Evolutionary conservation across 352 stramenopile species (phyloP), one percentile per base, ranked within the genome.

Genomic region (Pythium rishiriense): DNA sequence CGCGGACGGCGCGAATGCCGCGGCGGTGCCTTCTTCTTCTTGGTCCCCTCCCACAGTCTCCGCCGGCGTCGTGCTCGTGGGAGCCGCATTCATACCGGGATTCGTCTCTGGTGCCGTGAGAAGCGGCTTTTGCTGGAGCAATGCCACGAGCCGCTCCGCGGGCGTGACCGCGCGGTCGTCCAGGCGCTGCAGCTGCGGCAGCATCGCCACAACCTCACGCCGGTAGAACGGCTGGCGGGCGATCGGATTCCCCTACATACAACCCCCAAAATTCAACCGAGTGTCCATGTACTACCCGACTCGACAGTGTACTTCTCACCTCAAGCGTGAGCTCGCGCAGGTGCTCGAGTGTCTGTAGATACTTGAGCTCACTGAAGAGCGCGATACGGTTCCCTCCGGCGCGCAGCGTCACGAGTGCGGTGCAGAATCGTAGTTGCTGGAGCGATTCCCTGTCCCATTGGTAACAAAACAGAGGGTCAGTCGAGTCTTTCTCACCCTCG

Each of bases 351-450:
- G 71, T n/a, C 54, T 79, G 69, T 28, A 92, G 58, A 42, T 75
- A 76, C 26, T 73, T 71, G 55, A 92, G 58, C 49, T 93, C 79
- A 24, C 79, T 81, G 46, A 90, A 66, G 41, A 88, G 61, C 41
- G 62, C 52, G 39, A 91, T 66, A 35, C 54, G 65, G 41, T 93
- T 93, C 26, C 64, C 58, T 2, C 70, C 66, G 1, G 69, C 51
- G 26, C 86, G 74, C n/a, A 91, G 64, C 11, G 62, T 74, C 51
- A 74, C 67, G 50, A 89, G 66, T 0, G 58, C 29, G 2, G 14
- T 22, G 26, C 74, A 89, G 4, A 31, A 39, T 0, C 47, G 35
- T 12, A 85, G 66, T 41, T 73, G 62, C 24, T 65, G 66, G 19
- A 93, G 64, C 24, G 78, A 89, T 62, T 81, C 72, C 37, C 76